phyloP scores from a whole-genome alignment of 1,284 basidiomycete species.

The Cystobasidium sp. region DNA sequence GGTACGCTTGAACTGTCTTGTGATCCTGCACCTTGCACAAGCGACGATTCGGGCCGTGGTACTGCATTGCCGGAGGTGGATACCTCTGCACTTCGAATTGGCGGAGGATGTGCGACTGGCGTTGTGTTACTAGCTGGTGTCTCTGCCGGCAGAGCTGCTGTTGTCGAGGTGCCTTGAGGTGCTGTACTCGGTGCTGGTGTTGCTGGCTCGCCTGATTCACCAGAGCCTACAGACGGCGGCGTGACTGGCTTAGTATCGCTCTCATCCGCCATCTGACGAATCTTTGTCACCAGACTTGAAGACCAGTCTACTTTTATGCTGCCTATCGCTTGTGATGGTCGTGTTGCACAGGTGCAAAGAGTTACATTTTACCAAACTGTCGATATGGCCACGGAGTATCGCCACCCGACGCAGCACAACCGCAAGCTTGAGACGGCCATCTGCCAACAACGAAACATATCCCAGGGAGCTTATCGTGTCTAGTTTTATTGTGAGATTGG shows the following conservation, averaged over 20 bases:
- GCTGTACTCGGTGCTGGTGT: conserved; percentile 12
- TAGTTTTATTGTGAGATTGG: too few species aligned
- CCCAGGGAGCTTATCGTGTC: too few species aligned
- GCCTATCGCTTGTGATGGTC: too few species aligned
- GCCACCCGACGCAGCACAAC: too few species aligned
- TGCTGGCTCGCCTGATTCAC: conserved; percentile 5
- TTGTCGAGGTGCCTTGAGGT: background rate
- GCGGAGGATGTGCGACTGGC: background rate
- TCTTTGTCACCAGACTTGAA: background rate
- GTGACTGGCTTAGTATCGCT: conserved; percentile 3
- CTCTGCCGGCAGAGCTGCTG: background rate
- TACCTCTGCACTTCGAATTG: background rate
- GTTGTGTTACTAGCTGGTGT: background rate
- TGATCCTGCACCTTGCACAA: background rate
- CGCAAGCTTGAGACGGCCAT: too few species aligned
- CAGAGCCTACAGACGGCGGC: background rate
- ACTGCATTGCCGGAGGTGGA: background rate
- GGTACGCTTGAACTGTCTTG: background rate
- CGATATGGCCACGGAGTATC: too few species aligned
- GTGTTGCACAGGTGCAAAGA: too few species aligned
- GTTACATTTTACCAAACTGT: too few species aligned
- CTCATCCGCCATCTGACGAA: background rate
- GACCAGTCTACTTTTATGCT: background rate
- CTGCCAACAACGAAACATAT: too few species aligned
- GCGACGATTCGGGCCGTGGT: background rate